Base-by-base conservation (phyloP, 2,329 filamentous ascomycete genomes). In the Diaporthe nobilis region DNA sequence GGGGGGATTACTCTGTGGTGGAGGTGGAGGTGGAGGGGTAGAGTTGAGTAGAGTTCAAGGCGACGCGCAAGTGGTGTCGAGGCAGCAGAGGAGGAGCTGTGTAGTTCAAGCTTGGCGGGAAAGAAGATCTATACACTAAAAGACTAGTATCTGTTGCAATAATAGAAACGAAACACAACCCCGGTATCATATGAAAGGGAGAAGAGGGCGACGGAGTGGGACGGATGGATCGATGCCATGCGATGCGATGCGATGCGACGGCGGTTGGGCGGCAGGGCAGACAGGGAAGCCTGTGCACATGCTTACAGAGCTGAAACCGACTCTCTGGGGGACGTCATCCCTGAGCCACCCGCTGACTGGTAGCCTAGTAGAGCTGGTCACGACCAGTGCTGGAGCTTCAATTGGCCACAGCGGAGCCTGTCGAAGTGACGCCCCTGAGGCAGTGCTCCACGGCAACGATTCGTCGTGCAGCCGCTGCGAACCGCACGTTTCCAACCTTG, bases 11-110 rank as follows among this genome's bases (percentile, higher is more conserved):
- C 25, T 53, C n/a, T 3, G 31, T 58, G 39, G 51, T 58, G 44
- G 49, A 25, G 44, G 47, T 63, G 22, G 58, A 22, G 15, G 20
- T 63, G 44, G 42, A 53, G 25, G 60, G 31, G 71, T 49, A 57
- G 34, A 37, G 60, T 25, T 13, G 58, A 68, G n/a, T 34, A 58
- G 49, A 44, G 42, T 58, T 44, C 22, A n/a, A 44, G 47, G 85
- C 85, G 76, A 53, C 75, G 74, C 53, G 78, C 74, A 47, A 44
- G 47, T 42, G 74, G 42, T 51, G 37, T 60, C 72, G 72, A 74
- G 51, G 72, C 49, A 55, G n/a, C n/a, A 13, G 15, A 53, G 42
- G 51, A 58, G 13, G 15, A 70, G 71, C 44, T 63, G 13, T 53
- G 42, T 37, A 34, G n/a, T 49, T 49, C 25, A 72, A 72, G 53